Base-by-base conservation (phyloP, 352 stramenopile genomes). In the Phytopythium kandeliae region DNA sequence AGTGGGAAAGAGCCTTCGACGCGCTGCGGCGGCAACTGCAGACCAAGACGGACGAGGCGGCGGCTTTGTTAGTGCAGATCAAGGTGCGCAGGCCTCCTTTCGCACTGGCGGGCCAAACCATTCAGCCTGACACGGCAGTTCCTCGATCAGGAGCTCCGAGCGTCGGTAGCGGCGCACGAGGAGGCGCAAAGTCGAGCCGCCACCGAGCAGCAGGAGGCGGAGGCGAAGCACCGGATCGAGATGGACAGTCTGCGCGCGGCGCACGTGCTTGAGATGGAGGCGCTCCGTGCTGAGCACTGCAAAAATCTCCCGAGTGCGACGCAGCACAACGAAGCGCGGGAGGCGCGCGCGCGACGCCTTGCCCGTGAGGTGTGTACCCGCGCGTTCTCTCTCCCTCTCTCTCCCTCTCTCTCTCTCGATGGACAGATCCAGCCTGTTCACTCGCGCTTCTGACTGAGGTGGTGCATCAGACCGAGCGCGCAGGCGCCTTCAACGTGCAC, bases 1-100 rank as follows among this genome's bases (percentile, higher is more conserved):
- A 86, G 26, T 89, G 78, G 74, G 84, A 85, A 71, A 73, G 71
- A 34, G 73, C 74, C 11, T 89, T 89, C 48, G 71, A 85, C 52
- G 73, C 73, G 40, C 77, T 86, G 59, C 74, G 54, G 0, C 57
- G 53, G 3, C 60, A 86, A 33, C 45, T 85, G 17, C 51, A 72
- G 25, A 47, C 56, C 1, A 67, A 65, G 19, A 62, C 58, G 1
- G 40, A 65, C 11, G 69, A 76, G 36, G 68, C 63, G 9, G 44
- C 67, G 8, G 47, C 57, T 12, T 58, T 85, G 36, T 31, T 41
- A 24, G 60, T 53, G 3, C 67, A 85, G 22, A 65, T 85, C 53
- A 88, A 83, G 58, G 70, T 80, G 9, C 4, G 13, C 16, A 8
- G 19, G 21, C 1, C 16, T 7, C 17, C 6, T 17, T 13, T 21